A percentile compares a stretch with the other conserved stretches of the same genome.
These are phyloP conservation scores for Cystofilobasidium bisporidii DNA, from an alignment of 768 basidiomycete genomes.

Conservation along the genomic window DNA sequence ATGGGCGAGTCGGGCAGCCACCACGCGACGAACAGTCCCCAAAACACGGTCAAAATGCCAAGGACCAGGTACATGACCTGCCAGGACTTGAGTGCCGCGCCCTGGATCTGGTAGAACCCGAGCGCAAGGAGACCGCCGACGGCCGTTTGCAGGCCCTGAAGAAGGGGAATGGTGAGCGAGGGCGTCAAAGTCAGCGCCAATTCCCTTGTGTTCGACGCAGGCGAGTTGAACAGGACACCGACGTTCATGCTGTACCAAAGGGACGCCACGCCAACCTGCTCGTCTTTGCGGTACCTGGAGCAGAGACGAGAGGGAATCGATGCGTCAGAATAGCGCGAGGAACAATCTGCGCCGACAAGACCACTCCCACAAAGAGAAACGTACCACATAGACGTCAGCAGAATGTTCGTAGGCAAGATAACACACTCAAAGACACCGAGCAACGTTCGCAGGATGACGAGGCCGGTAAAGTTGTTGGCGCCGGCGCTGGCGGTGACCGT, in stretches of 20 bases:
- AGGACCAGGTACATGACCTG: slow-evolving; percentile 39
- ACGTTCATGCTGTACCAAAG: slow-evolving; percentile 8
- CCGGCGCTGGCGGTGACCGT: slow-evolving; percentile 42
- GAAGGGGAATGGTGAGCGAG: too few species aligned
- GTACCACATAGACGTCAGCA: slow-evolving; percentile 21
- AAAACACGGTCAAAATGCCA: slow-evolving; percentile 43
- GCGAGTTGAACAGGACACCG: neutral
- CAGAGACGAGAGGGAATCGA: neutral
- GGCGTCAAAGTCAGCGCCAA: neutral
- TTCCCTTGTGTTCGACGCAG: too few species aligned
- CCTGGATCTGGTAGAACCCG: slow-evolving; percentile 39
- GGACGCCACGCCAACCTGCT: slow-evolving; percentile 2
- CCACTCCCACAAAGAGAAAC: neutral
- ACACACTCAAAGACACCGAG: slow-evolving; percentile 21
- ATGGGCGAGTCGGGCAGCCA: slow-evolving; percentile 45
- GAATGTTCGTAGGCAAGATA: slow-evolving; percentile 11
- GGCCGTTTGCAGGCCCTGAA: slow-evolving; percentile 15
- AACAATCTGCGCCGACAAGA: too few species aligned
- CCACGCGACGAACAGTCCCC: slow-evolving; percentile 47
- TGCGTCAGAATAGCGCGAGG: too few species aligned
- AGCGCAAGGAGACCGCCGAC: slow-evolving; percentile 16
- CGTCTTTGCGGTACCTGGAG: slow-evolving; percentile 9
- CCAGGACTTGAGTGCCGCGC: slow-evolving; percentile 47
- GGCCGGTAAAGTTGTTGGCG: slow-evolving; percentile 43
- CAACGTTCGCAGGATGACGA: slow-evolving; percentile 36